Conservation (phyloP, 495 filamentous ascomycete species). For the Massariosphaeria phaeospora region DNA sequence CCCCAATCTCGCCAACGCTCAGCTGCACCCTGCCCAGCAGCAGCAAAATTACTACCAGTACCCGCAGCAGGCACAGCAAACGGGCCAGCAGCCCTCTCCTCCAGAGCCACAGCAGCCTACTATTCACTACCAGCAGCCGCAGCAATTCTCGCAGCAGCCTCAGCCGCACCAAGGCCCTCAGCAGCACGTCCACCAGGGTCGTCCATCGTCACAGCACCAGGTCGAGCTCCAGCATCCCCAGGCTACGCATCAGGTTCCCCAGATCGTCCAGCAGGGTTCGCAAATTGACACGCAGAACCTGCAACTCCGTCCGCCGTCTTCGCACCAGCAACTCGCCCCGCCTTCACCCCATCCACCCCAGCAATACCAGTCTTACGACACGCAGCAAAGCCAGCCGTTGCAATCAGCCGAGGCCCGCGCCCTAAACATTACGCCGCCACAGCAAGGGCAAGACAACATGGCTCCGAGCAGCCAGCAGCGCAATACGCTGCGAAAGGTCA, state of each 20-base stretch:
- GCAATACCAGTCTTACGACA: conserved; percentile 31
- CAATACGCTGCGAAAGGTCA: conserved; percentile 31
- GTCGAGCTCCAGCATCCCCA: conserved; percentile 23
- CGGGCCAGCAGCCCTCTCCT: conserved; percentile 19
- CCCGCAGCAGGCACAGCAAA: conserved; percentile 29
- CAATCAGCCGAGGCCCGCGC: conserved; percentile 6
- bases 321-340: conserved; percentile 28
- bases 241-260: conserved; percentile 22
- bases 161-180: conserved; percentile 31
- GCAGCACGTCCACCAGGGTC: conserved; percentile 23
- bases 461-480: conserved; percentile 12
- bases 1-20: conserved; percentile 15
- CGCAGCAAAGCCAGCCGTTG: conserved; percentile 20
- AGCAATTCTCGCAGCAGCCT: conserved; percentile 15
- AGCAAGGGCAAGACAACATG: conserved; percentile 30
- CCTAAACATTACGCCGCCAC: conserved; percentile 21
- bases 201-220: conserved; percentile 20
- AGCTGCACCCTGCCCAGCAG: conserved; percentile 18
- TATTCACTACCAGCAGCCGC: conserved; percentile 18
- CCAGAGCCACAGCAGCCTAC: conserved; percentile 14
- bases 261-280: conserved; percentile 26
- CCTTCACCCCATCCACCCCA: conserved; percentile 29
- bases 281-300: conserved; percentile 21
- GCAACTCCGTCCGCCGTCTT: conserved; percentile 28
- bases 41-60: conserved; percentile 31